phyloP scores from a whole-genome alignment of 78 protist genomes.

The Dictyostelium capitatum region DNA sequence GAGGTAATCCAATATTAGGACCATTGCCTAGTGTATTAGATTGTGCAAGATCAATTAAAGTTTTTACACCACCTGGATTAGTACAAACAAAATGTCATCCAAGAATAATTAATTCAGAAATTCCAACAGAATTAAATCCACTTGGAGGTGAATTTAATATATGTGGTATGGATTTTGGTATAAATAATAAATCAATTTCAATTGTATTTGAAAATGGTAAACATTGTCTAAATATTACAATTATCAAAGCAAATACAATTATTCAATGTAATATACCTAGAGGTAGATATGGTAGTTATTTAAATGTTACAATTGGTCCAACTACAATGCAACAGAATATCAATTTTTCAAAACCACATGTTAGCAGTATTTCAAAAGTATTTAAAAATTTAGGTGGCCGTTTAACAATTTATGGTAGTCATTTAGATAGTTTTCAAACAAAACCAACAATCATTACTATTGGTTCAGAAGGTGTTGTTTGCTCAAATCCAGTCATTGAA shows the following conservation, averaged over 20 bases:
- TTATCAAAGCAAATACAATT: neutral
- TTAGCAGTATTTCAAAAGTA: neutral
- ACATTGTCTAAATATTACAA: neutral
- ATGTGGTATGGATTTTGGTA: constrained; percentile 29
- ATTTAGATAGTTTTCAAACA: neutral
- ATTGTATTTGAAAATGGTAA: neutral
- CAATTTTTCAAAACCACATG: neutral
- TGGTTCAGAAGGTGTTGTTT: neutral
- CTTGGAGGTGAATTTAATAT: neutral
- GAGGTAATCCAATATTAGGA: neutral
- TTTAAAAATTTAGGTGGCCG: neutral
- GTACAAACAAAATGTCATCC: neutral
- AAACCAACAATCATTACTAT: neutral
- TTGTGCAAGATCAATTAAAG: neutral
- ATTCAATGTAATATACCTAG: neutral
- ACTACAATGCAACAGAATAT: neutral
- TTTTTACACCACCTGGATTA: neutral
- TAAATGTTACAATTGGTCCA: neutral
- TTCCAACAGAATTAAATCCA: neutral
- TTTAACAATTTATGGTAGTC: neutral
- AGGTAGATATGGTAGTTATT: neutral
- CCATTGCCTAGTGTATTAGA: constrained; percentile 11
- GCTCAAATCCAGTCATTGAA: neutral
- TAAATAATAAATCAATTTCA: neutral
- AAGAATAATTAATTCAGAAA: neutral